Base-by-base conservation (phyloP, 768 basidiomycete genomes). In the Paxillus ammoniavirescens region DNA sequence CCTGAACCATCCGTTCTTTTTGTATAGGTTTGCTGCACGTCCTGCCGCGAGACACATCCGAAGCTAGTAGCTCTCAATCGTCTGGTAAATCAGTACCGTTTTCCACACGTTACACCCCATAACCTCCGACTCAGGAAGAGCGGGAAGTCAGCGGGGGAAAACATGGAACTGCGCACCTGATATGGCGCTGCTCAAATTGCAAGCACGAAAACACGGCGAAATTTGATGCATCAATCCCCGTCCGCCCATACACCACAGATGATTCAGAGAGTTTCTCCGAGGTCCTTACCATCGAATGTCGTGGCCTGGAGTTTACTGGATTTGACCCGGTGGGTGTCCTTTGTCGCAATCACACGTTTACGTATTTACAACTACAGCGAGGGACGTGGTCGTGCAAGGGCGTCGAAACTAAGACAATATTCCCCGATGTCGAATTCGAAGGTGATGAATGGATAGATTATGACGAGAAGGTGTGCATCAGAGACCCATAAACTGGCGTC, bases 121-220 rank as follows among this genome's bases (percentile, higher is more conserved):
- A 8, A 26, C 42, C n/a, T 43, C 44, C 21, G 18, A 13, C 31
- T 28, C 60, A 92, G 90, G 83, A 91, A 68, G 76, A 82, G 65
- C 78, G 72, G 56, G 80, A 85, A 55, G 72, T 91, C n/a, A 77
- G 82, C 15, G 79, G 83, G 8, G 75, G 84, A 14, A 91, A 85
- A 69, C 81, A 83, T 42, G 79, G 70, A 62, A 86, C 74, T 6
- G 91, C 91, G 5, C 74, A 92, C 66, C 86, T 93, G 61, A 88
- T 93, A 36, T 93, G 91, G 91, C 77, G 75, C 58, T 93, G 90
- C 61, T 80, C 83, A 21, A 63, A 77, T 46, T 91, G 89, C 77
- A 91, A 86, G 73, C 83, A 86, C 36, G 90, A 92, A 70, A 84
- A 82, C 62, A 89, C 85, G 8, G 91, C 90, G 37, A 91, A 87